These are phyloP conservation scores for Inga leiocalycina DNA, from an alignment of 306 rosid species.

Conservation along the genomic window DNA sequence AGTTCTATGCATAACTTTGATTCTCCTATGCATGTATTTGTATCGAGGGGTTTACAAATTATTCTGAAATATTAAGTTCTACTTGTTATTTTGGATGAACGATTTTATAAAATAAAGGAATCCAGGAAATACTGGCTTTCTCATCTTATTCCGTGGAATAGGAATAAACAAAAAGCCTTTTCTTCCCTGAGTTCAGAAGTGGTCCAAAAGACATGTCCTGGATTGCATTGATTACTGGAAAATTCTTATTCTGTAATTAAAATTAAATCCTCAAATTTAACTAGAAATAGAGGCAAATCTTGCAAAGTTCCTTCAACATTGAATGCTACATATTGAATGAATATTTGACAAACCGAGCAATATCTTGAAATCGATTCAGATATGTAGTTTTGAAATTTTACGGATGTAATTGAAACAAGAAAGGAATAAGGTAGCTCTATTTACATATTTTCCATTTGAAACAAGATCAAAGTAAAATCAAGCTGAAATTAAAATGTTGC, in stretches of 20 bases:
- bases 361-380: neutral
- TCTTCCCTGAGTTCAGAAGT: conserved; percentile 3
- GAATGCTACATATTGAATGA: neutral
- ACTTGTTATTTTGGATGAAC: conserved; percentile 15
- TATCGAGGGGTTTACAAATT: conserved; percentile 11
- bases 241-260: neutral
- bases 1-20: conserved; percentile 13
- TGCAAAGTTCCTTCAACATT: neutral
- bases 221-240: neutral
- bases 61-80: conserved; percentile 16
- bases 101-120: neutral
- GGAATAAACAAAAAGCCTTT: neutral
- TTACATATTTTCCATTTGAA: neutral
- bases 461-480: neutral
- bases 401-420: neutral
- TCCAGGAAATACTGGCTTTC: neutral
- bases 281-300: neutral
- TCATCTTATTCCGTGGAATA: neutral
- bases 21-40: neutral
- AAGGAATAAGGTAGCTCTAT: neutral
- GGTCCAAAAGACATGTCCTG: neutral
- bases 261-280: neutral
- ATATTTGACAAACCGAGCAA: neutral
- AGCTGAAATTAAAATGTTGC: neutral
- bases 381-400: neutral